phyloP scores from a whole-genome alignment of 257 asterid genomes.

The Nicotiana undulata region DNA sequence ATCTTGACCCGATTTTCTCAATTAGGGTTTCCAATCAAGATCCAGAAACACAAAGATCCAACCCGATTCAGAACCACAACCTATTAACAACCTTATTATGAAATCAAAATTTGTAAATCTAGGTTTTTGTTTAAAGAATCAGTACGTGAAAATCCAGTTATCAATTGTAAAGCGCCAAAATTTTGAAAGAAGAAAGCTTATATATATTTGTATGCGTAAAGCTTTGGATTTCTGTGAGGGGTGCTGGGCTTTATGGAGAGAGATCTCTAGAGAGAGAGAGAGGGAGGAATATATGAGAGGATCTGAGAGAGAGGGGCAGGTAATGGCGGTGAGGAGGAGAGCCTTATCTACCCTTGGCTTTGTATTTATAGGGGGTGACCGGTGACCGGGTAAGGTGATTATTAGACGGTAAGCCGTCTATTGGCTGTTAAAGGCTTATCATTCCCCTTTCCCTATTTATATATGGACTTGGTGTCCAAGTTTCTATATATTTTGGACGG shows the following conservation, averaged over 20 bases:
- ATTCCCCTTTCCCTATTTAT: no score
- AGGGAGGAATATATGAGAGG: not conserved
- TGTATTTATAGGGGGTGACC: constrained; percentile 4
- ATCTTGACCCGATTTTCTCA: not conserved
- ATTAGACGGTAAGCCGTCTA: not conserved
- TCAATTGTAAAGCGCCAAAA: constrained; percentile 1
- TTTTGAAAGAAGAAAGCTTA: not conserved
- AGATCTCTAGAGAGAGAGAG: not conserved
- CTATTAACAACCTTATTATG: not conserved
- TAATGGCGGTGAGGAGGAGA: not conserved
- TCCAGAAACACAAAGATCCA: not conserved
- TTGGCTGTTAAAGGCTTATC: not conserved
- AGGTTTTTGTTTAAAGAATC: not conserved
- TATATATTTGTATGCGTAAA: not conserved
- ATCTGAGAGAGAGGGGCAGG: not conserved
- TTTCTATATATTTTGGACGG: no score
- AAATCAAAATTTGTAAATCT: not conserved
- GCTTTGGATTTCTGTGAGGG: not conserved
- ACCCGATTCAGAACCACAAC: not conserved
- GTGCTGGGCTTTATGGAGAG: not conserved
- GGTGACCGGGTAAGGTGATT: not conserved
- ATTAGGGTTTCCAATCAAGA: constrained; percentile 1
- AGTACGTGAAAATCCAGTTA: not conserved
- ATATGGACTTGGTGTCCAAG: no score
- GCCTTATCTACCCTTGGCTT: not conserved